These are phyloP conservation scores for Hypomyces perniciosus DNA, from an alignment of 2,329 filamentous ascomycete species.

Conservation along the genomic window DNA sequence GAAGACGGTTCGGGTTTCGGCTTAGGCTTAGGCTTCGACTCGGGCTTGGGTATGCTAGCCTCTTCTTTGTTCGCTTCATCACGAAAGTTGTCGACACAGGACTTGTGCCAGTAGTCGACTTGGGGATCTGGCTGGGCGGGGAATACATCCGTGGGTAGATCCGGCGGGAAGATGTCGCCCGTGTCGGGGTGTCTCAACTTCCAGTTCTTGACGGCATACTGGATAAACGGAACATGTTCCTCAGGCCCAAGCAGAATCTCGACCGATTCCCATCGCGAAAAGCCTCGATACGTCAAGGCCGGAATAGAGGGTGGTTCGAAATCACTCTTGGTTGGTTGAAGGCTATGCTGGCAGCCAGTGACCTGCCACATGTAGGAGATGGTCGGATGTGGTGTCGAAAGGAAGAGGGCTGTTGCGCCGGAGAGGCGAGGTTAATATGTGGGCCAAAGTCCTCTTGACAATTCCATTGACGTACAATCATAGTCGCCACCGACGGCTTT, in stretches of 20 bases:
- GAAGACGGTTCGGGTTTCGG: slow-evolving; percentile 19
- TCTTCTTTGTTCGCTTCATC: slow-evolving; percentile 35
- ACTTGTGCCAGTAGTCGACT: slow-evolving; percentile 82
- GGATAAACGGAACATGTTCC: slow-evolving; percentile 78
- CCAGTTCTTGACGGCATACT: slow-evolving; percentile 73
- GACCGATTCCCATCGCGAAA: slow-evolving; percentile 89
- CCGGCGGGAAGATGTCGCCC: slow-evolving; percentile 57
- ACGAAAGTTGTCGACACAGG: slow-evolving; percentile 61
- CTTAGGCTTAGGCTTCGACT: slow-evolving; percentile 10
- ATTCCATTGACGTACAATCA: slow-evolving; percentile 45
- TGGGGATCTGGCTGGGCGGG: slow-evolving; percentile 67
- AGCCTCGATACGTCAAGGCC: slow-evolving; percentile 75
- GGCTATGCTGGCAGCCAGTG: slow-evolving; percentile 80
- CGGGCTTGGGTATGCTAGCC: slow-evolving; percentile 29
- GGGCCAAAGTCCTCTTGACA: not conserved
- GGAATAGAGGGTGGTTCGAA: slow-evolving; percentile 74
- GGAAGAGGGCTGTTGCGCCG: slow-evolving; percentile 57
- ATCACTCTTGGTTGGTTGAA: slow-evolving; percentile 69
- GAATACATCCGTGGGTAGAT: slow-evolving; percentile 57
- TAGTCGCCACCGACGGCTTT: slow-evolving; percentile 68
- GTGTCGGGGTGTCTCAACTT: slow-evolving; percentile 69
- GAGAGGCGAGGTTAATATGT: slow-evolving; percentile 3
- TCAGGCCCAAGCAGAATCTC: slow-evolving; percentile 83
- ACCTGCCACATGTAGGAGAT: slow-evolving; percentile 92
- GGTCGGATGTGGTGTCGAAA: slow-evolving; percentile 63